Evolutionary conservation across 1,139 yeast species (phyloP).

Genomic region (Candida sanyaensis): DNA sequence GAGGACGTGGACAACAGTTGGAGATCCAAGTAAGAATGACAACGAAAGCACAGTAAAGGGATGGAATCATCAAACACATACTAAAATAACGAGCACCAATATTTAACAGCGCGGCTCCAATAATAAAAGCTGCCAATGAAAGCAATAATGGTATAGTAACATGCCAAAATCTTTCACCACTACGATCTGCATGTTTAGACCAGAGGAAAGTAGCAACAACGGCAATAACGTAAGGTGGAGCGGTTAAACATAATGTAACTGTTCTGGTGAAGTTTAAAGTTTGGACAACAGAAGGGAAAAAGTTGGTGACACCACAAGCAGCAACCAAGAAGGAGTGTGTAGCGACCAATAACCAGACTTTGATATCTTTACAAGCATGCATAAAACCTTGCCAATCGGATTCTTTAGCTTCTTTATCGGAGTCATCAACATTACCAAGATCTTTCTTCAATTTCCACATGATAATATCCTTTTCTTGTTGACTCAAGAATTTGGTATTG

Average conservation of each 20-base stretch:
- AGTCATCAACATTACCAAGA: conserved; percentile 40
- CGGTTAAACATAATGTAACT: conserved; percentile 56
- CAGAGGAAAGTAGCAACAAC: conserved; percentile 54
- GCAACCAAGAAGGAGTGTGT: conserved; percentile 53
- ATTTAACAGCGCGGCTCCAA: conserved; percentile 54
- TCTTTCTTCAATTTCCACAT: conserved; percentile 44
- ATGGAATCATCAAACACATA: conserved; percentile 63
- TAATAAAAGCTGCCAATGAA: conserved; percentile 52
- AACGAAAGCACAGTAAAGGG: conserved; percentile 57
- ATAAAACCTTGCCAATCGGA: conserved; percentile 37
- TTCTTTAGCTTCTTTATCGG: conserved; percentile 36
- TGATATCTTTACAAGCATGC: conserved; percentile 43
- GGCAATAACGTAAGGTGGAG: conserved; percentile 61
- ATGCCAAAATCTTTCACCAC: conserved; percentile 59
- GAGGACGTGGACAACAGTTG: conserved; percentile 53
- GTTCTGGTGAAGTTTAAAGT: conserved; percentile 53
- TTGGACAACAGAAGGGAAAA: conserved; percentile 61
- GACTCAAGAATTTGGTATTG: conserved; percentile 49
- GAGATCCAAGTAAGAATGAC: conserved; percentile 60
- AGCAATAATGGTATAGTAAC: conserved; percentile 45
- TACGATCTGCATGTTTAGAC: conserved; percentile 59
- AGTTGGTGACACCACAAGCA: conserved; percentile 60
- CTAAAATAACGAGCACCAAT: conserved; percentile 62
- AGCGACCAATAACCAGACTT: conserved; percentile 50
- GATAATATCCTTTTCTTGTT: conserved; percentile 51